A percentile compares a stretch with the other conserved stretches of the same genome.
These are phyloP conservation scores for Capsicum chinense DNA, from an alignment of 257 asterid genomes.

Conservation along the genomic window DNA sequence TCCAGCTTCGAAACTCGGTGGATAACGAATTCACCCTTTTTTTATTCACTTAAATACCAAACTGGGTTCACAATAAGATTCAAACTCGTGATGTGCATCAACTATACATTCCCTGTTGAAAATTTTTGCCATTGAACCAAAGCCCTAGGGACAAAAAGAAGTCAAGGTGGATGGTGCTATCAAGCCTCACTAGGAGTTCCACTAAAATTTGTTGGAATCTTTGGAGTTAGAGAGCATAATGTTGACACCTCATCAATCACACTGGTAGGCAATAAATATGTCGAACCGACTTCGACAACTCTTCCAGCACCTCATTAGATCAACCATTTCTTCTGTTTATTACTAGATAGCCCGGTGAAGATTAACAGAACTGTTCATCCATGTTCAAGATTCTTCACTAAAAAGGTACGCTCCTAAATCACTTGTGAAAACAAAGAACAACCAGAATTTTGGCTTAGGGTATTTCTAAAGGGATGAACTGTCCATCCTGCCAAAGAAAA, in stretches of 20 bases:
- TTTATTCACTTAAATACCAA: background rate
- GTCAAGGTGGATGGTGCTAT: background rate
- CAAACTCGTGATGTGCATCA: background rate
- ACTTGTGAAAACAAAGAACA: background rate
- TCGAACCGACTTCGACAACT: background rate
- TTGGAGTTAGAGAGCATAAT: constrained; percentile 1
- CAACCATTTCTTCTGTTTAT: constrained; percentile 14
- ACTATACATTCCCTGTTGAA: background rate
- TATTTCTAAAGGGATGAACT: constrained; percentile 5
- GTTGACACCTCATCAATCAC: constrained; percentile 7
- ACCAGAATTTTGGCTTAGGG: constrained; percentile 2
- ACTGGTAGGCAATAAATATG: constrained; percentile 5
- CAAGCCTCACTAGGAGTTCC: background rate
- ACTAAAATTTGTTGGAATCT: background rate
- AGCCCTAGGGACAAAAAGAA: background rate
- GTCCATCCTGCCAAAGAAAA: constrained; percentile 25
- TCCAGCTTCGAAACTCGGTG: background rate
- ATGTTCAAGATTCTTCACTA: constrained; percentile 7
- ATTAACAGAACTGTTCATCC: background rate
- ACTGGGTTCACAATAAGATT: constrained; percentile 8
- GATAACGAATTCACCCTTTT: background rate
- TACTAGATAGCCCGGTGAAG: background rate
- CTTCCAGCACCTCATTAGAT: background rate
- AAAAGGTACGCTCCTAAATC: background rate
- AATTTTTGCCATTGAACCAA: background rate